Conservation (phyloP, 1,139 yeast species). For the Magnusiomyces ingens region DNA sequence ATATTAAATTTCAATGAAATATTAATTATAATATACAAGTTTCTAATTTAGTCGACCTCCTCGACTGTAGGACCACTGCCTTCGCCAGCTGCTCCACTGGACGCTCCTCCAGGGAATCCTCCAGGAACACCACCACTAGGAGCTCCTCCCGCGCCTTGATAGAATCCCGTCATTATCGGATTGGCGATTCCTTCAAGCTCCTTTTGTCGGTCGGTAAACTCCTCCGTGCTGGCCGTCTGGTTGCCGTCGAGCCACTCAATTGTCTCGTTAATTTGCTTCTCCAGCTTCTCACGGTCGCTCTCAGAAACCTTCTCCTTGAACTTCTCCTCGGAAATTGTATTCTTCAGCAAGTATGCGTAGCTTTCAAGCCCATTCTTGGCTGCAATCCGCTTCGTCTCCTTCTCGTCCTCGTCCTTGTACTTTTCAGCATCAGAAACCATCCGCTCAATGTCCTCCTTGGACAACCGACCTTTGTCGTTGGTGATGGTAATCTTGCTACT, state of each 20-base stretch:
- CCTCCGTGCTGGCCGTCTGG: conserved; percentile 84
- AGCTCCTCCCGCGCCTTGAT: conserved; percentile 47
- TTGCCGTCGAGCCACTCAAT: conserved; percentile 83
- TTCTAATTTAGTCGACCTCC: conserved; percentile 5
- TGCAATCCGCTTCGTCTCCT: conserved; percentile 70
- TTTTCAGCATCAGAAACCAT: conserved; percentile 91
- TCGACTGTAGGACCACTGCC: conserved; percentile 12
- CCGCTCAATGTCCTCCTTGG: conserved; percentile 90
- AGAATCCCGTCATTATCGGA: conserved; percentile 91
- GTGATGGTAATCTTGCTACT: conserved; percentile 74
- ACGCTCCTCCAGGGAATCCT: conserved; percentile 43
- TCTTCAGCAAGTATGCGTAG: conserved; percentile 83
- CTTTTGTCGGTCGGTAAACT: conserved; percentile 83
- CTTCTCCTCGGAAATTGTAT: conserved; percentile 71
- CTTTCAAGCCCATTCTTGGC: conserved; percentile 88
- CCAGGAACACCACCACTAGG: conserved; percentile 54
- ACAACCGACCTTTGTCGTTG: conserved; percentile 93
- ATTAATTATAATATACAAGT: not conserved
- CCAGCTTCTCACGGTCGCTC: conserved; percentile 69
- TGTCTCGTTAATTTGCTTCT: conserved; percentile 79
- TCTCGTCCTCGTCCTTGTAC: conserved; percentile 78
- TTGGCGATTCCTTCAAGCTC: conserved; percentile 88
- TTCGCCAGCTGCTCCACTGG: conserved; percentile 39
- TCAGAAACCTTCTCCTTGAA: conserved; percentile 77
- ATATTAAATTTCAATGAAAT: no score